phyloP scores from a whole-genome alignment of 2,329 filamentous ascomycete species.

The Clonostachys solani region DNA sequence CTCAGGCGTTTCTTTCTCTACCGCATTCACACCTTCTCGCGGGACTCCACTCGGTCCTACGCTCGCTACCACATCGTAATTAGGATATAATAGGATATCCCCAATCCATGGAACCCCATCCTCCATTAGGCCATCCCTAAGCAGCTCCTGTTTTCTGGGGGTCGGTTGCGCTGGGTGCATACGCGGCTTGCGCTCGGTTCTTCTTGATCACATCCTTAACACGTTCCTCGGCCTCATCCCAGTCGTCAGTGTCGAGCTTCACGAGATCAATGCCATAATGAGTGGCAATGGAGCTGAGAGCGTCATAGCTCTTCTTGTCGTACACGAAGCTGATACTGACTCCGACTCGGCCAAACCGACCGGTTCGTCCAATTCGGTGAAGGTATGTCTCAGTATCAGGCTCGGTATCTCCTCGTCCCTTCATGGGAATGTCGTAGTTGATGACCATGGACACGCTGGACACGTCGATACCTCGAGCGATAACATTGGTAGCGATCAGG shows the following conservation, averaged over 20 bases:
- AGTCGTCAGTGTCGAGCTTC: slow-evolving; percentile 78
- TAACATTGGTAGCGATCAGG: slow-evolving; percentile 94
- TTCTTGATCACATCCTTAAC: slow-evolving; percentile 80
- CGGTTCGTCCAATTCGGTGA: slow-evolving; percentile 94
- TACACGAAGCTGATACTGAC: slow-evolving; percentile 95
- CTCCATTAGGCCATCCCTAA: background rate
- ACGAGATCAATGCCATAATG: slow-evolving; percentile 80
- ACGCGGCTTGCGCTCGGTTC: slow-evolving; percentile 52
- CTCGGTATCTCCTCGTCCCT: slow-evolving; percentile 71
- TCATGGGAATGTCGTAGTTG: slow-evolving; percentile 88
- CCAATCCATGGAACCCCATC: no score
- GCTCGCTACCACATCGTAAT: no score
- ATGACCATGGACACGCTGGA: slow-evolving; percentile 95
- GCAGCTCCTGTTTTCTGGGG: background rate
- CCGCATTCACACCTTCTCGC: no score
- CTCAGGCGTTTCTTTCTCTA: no score
- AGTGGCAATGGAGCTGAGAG: slow-evolving; percentile 73
- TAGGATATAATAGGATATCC: no score
- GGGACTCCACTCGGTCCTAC: no score
- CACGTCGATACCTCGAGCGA: slow-evolving; percentile 91
- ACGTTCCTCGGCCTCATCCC: slow-evolving; percentile 82
- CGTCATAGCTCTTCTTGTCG: slow-evolving; percentile 75
- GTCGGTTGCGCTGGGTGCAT: slow-evolving; percentile 41
- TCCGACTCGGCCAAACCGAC: slow-evolving; percentile 92
- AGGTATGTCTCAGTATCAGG: slow-evolving; percentile 95